A percentile compares a stretch with the other conserved stretches of the same genome.
phyloP scores from a whole-genome alignment of 2,329 filamentous ascomycete genomes.

The Pleurostoma richardsiae region DNA sequence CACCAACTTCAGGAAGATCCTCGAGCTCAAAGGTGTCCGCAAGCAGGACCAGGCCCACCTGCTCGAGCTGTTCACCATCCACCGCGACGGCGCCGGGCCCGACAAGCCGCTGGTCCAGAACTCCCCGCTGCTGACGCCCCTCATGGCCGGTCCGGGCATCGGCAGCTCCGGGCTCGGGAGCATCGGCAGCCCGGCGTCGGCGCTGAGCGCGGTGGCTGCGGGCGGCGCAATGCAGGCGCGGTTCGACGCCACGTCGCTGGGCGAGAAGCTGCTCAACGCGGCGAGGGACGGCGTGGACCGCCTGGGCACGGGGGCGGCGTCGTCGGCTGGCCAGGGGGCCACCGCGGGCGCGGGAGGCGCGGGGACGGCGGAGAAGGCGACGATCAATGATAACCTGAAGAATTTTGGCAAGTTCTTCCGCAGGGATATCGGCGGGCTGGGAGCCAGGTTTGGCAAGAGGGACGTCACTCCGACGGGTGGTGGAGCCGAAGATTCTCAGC shows the following conservation, averaged over 20 bases:
- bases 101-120: conserved; percentile 66
- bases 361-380: conserved; percentile 50
- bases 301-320: conserved; percentile 55
- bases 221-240: conserved; percentile 28
- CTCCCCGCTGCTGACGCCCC: conserved; percentile 65
- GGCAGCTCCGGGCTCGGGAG: conserved; percentile 20
- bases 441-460: conserved; percentile 65
- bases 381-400: conserved; percentile 88
- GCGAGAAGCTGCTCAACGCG: conserved; percentile 82
- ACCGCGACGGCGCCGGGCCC: conserved; percentile 68
- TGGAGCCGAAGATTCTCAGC: too few relatives aligned
- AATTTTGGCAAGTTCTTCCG: conserved; percentile 97
- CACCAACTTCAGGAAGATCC: conserved; percentile 90
- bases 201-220: conserved; percentile 27
- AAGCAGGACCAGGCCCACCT: conserved; percentile 79
- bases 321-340: conserved; percentile 21
- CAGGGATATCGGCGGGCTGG: conserved; percentile 74
- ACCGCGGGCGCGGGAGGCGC: conserved; percentile 16
- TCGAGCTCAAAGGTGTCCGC: conserved; percentile 90
- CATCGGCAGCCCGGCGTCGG: conserved; percentile 37
- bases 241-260: conserved; percentile 79
- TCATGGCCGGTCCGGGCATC: conserved; percentile 44
- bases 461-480: conserved; percentile 33
- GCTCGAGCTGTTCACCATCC: conserved; percentile 75
- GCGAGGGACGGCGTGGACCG: conserved; percentile 79